Conservation (phyloP, 1,284 basidiomycete genomes). For the Phellinidium pouzarii region DNA sequence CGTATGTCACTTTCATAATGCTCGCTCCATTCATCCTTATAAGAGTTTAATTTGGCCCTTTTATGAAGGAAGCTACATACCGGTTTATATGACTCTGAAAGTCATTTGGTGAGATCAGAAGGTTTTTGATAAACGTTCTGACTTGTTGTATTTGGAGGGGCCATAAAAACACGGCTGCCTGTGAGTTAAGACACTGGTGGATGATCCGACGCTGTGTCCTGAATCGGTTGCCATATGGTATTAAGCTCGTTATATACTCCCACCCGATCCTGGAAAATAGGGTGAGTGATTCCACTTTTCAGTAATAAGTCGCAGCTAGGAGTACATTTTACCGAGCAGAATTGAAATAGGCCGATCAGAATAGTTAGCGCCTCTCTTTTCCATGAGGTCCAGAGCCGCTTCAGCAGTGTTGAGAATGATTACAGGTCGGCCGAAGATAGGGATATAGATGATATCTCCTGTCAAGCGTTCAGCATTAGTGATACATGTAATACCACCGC, state of each 20-base stretch:
- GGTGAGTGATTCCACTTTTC: background rate
- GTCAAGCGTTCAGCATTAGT: background rate
- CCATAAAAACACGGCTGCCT: constrained; percentile 1
- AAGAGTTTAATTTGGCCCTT: background rate
- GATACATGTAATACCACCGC: background rate
- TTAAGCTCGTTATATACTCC: constrained; percentile 28
- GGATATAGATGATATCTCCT: constrained; percentile 30
- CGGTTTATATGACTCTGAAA: background rate
- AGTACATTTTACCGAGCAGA: constrained; percentile 28
- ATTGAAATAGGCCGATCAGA: constrained; percentile 31
- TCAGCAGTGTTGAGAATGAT: constrained; percentile 29
- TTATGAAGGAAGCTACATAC: background rate
- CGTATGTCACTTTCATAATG: constrained; percentile 19
- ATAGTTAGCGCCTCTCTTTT: constrained; percentile 30
- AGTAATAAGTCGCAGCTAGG: background rate
- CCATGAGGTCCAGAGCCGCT: constrained; percentile 29
- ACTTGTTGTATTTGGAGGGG: constrained; percentile 2
- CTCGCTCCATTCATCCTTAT: background rate
- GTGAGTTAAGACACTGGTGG: constrained; percentile 26
- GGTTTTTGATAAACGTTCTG: background rate
- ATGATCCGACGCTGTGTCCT: constrained; percentile 31
- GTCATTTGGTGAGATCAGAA: background rate
- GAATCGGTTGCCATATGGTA: constrained; percentile 30
- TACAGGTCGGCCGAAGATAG: constrained; percentile 26
- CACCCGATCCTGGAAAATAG: constrained; percentile 24